Percentiles rank a stretch among this genome's conserved stretches.
Evolutionary conservation across 2,329 filamentous ascomycete species (phyloP).

Genomic region (Penicillium hordei): DNA sequence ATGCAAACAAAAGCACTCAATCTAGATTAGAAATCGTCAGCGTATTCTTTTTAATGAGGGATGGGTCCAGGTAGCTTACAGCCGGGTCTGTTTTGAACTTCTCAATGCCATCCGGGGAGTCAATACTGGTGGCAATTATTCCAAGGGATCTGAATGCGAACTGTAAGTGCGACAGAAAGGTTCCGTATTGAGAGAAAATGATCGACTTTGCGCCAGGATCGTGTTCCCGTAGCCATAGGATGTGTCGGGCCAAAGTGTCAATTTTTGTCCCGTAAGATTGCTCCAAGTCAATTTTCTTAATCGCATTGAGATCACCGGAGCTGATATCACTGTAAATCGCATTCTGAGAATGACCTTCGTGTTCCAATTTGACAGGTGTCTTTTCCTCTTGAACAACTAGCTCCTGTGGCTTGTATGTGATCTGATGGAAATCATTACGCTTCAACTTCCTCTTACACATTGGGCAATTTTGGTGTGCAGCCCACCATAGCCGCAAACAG

Average conservation of each 20-base stretch:
- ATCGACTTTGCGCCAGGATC: conserved; percentile 88
- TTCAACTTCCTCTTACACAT: conserved; percentile 74
- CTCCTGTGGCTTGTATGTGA: conserved; percentile 76
- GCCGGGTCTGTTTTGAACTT: conserved; percentile 73
- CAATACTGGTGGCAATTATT: conserved; percentile 72
- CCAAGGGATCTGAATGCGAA: conserved; percentile 68
- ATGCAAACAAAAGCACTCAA: conserved; percentile 85
- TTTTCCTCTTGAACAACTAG: conserved; percentile 64
- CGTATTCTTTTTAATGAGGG: not conserved
- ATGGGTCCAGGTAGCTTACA: conserved; percentile 28
- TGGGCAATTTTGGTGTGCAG: conserved; percentile 72
- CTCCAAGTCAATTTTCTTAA: conserved; percentile 75
- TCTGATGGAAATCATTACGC: conserved; percentile 73
- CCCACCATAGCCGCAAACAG: conserved; percentile 79
- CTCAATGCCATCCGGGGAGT: conserved; percentile 66
- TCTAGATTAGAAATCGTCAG: conserved; percentile 32
- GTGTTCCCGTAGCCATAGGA: conserved; percentile 79
- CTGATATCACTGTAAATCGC: conserved; percentile 78
- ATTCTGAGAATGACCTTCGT: conserved; percentile 37
- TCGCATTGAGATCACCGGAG: conserved; percentile 68
- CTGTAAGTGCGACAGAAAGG: conserved; percentile 73
- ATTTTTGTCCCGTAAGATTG: conserved; percentile 85
- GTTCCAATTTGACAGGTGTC: conserved; percentile 29
- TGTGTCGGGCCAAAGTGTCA: conserved; percentile 75
- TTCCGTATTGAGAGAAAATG: conserved; percentile 87